Evolutionary conservation across 116 monocot genomes (phyloP), one percentile per base, ranked within the genome.

Genomic region (Phalaenopsis hybrid): DNA sequence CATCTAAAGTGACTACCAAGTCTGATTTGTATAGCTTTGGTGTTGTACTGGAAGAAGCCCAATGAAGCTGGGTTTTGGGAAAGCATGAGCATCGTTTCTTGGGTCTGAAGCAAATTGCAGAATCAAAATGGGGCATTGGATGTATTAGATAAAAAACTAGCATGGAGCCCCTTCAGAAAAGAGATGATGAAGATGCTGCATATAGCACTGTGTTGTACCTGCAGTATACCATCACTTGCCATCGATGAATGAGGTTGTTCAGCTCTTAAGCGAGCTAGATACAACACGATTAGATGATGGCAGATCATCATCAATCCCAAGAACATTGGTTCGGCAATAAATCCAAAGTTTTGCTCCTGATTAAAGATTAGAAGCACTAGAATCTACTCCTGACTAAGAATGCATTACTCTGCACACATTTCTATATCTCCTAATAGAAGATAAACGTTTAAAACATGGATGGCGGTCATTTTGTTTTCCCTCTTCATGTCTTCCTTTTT

Each of bases 11-110:
- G 8, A 94, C 94, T 12, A 97, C 94, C 4, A 97, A 97, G 79
- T 92, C 94, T 59, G 97, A 97, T 74, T 94, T 97, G 8, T 97
- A 97, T 86, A 97, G 97, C 90, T 97, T 91, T 81, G 97, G 94
- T 6, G 93, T 97, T 45, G 94, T 97, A 41, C 84, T 94, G 97
- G 9, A 92, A 86, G 86, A 97, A 94, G 82, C 97, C 97, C 31
- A 85, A 78, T 25, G 92, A 91, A 77, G 80, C 82, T 41, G 94
- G 94, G 81, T 97, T 91, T 81, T 94, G 97, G 6, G 94, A 93
- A 57, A 94, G 84, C 83, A 83, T 84, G 74, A 90, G 94, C 77
- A 91, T 97, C 46, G 87, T 86, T 77, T 78, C 84, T 33, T 97
- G 94, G 92, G 89, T 93, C 18, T 84, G 92, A 8, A 81, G 82